Conservation (phyloP, 2,329 filamentous ascomycete genomes). For the Shiraia bambusicola region DNA sequence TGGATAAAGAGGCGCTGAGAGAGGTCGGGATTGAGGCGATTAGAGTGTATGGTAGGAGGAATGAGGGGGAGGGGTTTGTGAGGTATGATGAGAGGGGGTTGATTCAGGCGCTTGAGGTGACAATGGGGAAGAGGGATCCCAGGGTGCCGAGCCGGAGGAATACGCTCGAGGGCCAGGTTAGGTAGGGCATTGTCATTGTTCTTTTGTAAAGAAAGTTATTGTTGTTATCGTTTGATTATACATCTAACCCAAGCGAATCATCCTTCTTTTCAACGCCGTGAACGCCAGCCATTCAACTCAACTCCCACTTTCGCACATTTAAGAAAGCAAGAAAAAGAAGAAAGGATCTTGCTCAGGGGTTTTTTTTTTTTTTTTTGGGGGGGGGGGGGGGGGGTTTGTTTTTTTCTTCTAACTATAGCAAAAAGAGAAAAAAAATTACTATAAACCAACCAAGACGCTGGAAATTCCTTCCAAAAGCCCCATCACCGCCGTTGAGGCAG, state of each 20-base stretch:
- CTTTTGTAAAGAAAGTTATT: background rate
- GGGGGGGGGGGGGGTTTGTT: no score
- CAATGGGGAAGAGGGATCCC: constrained; percentile 67
- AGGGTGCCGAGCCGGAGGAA: constrained; percentile 60
- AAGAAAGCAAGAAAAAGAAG: no score
- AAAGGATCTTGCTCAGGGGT: no score
- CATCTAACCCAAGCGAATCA: background rate
- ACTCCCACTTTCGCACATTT: no score
- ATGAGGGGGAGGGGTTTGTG: constrained; percentile 57
- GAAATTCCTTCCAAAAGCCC: no score
- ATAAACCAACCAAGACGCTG: no score
- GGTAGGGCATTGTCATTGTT: background rate
- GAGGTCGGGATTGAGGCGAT: constrained; percentile 75
- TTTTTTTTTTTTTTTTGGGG: no score
- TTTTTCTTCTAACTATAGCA: no score
- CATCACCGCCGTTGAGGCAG: no score
- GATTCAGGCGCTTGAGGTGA: constrained; percentile 72
- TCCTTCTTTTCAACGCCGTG: background rate
- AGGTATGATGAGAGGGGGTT: constrained; percentile 77
- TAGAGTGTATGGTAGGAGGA: constrained; percentile 70
- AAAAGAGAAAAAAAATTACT: no score
- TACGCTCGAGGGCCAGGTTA: constrained; percentile 45
- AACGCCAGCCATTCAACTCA: no score
- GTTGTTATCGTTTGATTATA: background rate
- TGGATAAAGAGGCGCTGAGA: constrained; percentile 66